A percentile compares a stretch with the other conserved stretches of the same genome.
Evolutionary conservation across 345 rosid genomes (phyloP).

Genomic region (Erucastrum elatum): DNA sequence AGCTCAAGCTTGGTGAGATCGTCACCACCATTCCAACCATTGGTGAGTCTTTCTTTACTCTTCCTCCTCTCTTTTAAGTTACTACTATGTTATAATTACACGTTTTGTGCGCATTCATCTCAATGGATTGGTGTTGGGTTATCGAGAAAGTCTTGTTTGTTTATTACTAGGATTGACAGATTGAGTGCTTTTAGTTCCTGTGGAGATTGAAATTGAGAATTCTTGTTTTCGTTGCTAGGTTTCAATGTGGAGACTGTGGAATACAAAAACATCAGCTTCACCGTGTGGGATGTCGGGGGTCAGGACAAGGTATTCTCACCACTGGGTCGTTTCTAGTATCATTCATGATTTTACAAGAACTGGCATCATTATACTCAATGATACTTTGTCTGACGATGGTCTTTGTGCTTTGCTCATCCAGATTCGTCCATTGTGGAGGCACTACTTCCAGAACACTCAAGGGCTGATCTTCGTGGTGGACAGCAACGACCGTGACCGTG

Average conservation of each 20-base stretch:
- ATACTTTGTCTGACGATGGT: neutral
- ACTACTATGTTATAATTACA: too few species aligned
- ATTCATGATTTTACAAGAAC: neutral
- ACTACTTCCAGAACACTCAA: conserved; percentile 73
- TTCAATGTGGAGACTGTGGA: conserved; percentile 81
- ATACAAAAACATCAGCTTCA: conserved; percentile 76
- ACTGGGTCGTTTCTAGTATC: neutral
- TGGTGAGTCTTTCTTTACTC: conserved; percentile 35
- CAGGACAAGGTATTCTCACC: conserved; percentile 59
- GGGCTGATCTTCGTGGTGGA: conserved; percentile 81
- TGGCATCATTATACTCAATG: neutral
- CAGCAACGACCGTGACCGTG: conserved; percentile 76
- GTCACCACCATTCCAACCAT: conserved; percentile 78
- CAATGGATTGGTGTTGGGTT: too few species aligned
- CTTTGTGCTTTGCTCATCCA: conserved; percentile 1
- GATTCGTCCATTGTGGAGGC: conserved; percentile 82
- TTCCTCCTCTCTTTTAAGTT: too few species aligned
- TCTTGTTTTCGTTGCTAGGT: too few species aligned
- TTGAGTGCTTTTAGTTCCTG: too few species aligned
- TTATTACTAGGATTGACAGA: too few species aligned
- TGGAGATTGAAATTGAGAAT: too few species aligned
- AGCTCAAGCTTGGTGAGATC: conserved; percentile 74
- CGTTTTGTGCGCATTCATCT: too few species aligned
- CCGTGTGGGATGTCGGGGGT: conserved; percentile 84
- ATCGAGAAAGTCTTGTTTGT: too few species aligned